Conservation (phyloP, 2,329 filamentous ascomycete species). For the Chaetomium sp. region DNA sequence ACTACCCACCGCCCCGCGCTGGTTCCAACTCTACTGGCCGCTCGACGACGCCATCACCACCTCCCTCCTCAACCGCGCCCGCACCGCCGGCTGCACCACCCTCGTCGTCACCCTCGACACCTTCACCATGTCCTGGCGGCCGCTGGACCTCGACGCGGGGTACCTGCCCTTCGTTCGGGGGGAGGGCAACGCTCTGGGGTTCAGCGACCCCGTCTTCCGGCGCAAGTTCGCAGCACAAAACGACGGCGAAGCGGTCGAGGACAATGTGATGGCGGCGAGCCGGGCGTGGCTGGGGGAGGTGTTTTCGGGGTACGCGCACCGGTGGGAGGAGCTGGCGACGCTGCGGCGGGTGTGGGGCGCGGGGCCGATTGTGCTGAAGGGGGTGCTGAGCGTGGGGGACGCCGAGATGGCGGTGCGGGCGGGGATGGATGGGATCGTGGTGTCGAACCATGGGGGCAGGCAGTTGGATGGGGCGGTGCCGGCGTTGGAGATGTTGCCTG, state of each 20-base stretch:
- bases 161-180: conserved; percentile 63
- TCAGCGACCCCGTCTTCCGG: conserved; percentile 68
- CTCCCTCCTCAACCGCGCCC: conserved; percentile 64
- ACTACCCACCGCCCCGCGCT: conserved; percentile 50
- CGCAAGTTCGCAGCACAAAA: conserved; percentile 54
- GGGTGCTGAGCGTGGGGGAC: conserved; percentile 55
- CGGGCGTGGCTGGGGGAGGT: conserved; percentile 55
- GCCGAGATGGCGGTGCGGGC: conserved; percentile 48
- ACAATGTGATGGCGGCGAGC: conserved; percentile 50
- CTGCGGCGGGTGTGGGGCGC: conserved; percentile 58
- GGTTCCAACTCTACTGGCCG: conserved; percentile 79
- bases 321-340: conserved; percentile 64
- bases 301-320: conserved; percentile 55
- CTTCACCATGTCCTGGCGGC: conserved; percentile 61
- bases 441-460: conserved; percentile 60
- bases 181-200: conserved; percentile 62
- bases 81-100: conserved; percentile 62
- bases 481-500: conserved; percentile 58
- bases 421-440: conserved; percentile 55
- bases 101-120: conserved; percentile 75
- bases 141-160: conserved; percentile 64
- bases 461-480: conserved; percentile 59
- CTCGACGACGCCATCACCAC: conserved; percentile 64
- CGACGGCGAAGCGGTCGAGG: conserved; percentile 49
- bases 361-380: conserved; percentile 65